Evolutionary conservation across 192 early-diverging fungal genomes (phyloP), one percentile per base, ranked within the genome.

Genomic region (Hyaloraphidium curvatum): DNA sequence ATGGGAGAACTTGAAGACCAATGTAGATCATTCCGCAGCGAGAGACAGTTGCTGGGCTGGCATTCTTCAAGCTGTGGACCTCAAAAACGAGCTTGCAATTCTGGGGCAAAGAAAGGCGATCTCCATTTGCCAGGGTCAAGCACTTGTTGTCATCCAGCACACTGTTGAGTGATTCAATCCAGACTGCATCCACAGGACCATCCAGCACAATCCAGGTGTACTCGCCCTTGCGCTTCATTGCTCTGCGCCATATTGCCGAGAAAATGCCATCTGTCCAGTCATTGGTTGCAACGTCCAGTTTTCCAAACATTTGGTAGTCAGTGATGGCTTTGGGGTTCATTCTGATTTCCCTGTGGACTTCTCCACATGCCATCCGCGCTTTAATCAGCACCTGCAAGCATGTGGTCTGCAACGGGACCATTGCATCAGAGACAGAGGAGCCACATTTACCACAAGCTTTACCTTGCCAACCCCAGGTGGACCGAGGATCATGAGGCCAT

Each of bases 251-350:
- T 22, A 78, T 55, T 17, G 73, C 71, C 1, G 75, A 78, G 65
- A 78, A 78, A 40, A 78, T 78, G 30, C 76, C 76, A 58, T 78
- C 76, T 13, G 76, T 78, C 76, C 76, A 78, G 48, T 78, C 76
- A 53, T 78, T 78, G 30, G 76, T 78, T 2, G 76, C 70, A 27
- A 78, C 76, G 59, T 78, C 76, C 37, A 78, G 57, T 29, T 70
- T 57, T 25, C 76, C 76, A 61, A 78, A 78, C 76, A 78, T 78
- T 59, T 78, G 76, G 55, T 68, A 78, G 62, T 78, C 76, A 1
- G 70, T 72, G 59, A 78, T 78, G 41, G 76, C 76, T 40, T 78
- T 78, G 23, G 76, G 76, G 54, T 78, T 78, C 76, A 78, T 78
- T 2, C 74, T 59, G 19, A 78, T 57, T 51, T 78, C 76, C 57